These are phyloP conservation scores for Naganishia antarctica DNA, from an alignment of 768 basidiomycete genomes.

Conservation along the genomic window DNA sequence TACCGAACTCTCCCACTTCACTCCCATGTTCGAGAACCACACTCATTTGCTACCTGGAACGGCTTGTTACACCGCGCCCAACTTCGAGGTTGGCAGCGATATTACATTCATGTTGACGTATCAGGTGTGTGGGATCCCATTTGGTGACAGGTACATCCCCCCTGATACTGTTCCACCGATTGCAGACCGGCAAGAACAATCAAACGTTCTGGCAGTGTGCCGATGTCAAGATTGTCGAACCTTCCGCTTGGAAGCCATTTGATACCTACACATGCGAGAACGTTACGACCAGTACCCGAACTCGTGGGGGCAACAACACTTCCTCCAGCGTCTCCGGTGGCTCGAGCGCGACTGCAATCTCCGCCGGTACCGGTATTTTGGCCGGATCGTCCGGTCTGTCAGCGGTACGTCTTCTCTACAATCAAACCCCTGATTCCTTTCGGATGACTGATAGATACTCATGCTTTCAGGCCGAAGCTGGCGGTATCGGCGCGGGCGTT, in stretches of 20 bases:
- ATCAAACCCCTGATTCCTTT: background rate
- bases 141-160: too few relatives aligned
- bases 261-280: slow-evolving; percentile 14
- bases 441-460: too few relatives aligned
- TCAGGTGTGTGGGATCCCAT: background rate
- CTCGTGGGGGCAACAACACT: slow-evolving; percentile 9
- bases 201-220: slow-evolving; percentile 15
- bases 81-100: slow-evolving; percentile 2
- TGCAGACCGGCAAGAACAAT: slow-evolving; percentile 4
- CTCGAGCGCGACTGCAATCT: background rate
- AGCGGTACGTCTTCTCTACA: background rate
- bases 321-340: background rate
- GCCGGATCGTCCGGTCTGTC: background rate
- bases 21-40: slow-evolving; percentile 15
- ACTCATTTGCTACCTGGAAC: slow-evolving; percentile 12
- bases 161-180: background rate
- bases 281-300: slow-evolving; percentile 11
- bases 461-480: slow-evolving; percentile 1
- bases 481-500: slow-evolving; percentile 11
- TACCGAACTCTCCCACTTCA: slow-evolving; percentile 19
- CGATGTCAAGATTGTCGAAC: slow-evolving; percentile 20
- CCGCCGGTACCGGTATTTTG: slow-evolving; percentile 1
- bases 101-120: slow-evolving; percentile 19
- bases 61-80: slow-evolving; percentile 15
- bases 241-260: slow-evolving; percentile 14